phyloP scores from a whole-genome alignment of 345 rosid species.

The Cochlearia excelsa region DNA sequence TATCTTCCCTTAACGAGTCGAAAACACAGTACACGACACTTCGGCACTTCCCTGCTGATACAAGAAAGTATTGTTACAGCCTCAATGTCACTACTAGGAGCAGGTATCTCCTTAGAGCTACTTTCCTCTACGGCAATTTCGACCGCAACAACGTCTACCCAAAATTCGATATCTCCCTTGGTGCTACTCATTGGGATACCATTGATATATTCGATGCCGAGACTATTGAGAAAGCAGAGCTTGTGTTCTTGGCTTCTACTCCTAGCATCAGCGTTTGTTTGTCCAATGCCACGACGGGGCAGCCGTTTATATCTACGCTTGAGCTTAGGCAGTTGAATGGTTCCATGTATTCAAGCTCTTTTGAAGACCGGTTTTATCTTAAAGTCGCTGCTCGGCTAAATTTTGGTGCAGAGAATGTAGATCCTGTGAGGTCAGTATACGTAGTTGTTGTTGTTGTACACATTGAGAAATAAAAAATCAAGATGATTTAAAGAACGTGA shows the following conservation, averaged over 20 bases:
- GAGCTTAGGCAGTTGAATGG: conserved; percentile 97
- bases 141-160: conserved; percentile 90
- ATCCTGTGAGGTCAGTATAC: conserved; percentile 62
- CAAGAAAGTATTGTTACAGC: conserved; percentile 84
- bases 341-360: conserved; percentile 62
- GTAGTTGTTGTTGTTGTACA: not conserved
- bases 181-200: conserved; percentile 89
- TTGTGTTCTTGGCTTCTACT: conserved; percentile 77
- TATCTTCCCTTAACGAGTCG: conserved; percentile 60
- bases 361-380: conserved; percentile 67
- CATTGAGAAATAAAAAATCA: conserved; percentile 19
- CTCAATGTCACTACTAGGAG: conserved; percentile 67
- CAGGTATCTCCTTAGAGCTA: conserved; percentile 85
- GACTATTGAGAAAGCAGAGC: conserved; percentile 65
- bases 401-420: conserved; percentile 86
- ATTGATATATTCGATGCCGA: conserved; percentile 76
- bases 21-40: conserved; percentile 71
- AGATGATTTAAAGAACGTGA: conserved; percentile 23
- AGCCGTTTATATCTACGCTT: conserved; percentile 95
- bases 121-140: conserved; percentile 90
- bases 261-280: conserved; percentile 74
- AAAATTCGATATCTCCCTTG: conserved; percentile 83
- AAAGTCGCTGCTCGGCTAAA: conserved; percentile 85
- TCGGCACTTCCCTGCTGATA: conserved; percentile 91
- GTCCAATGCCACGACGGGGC: conserved; percentile 95